These are phyloP conservation scores for Mortierella hygrophila DNA, from an alignment of 192 early-diverging fungal species.

Conservation along the genomic window DNA sequence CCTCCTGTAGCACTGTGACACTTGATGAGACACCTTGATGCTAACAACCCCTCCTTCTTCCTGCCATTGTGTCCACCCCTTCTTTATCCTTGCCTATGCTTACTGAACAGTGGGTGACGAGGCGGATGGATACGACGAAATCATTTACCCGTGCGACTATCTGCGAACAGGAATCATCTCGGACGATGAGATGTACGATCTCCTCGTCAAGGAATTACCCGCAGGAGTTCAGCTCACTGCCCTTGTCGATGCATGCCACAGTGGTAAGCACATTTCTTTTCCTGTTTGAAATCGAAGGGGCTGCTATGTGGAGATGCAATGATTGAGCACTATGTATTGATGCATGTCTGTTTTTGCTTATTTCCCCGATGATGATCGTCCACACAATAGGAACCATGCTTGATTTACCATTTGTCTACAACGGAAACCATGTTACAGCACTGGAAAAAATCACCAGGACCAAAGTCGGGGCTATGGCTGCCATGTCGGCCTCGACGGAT, in stretches of 20 bases:
- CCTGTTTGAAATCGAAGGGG: neutral
- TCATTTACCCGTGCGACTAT: slow-evolving; percentile 84
- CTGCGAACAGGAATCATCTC: slow-evolving; percentile 74
- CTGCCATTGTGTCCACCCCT: neutral
- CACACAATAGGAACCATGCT: slow-evolving; percentile 64
- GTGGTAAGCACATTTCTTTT: slow-evolving; percentile 23
- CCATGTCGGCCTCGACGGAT: slow-evolving; percentile 38
- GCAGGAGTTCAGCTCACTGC: slow-evolving; percentile 77
- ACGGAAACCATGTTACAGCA: slow-evolving; percentile 50
- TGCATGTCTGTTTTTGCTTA: no score
- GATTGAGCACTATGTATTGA: no score
- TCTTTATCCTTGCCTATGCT: neutral
- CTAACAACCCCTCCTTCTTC: neutral
- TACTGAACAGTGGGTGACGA: slow-evolving; percentile 59
- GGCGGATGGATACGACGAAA: slow-evolving; percentile 71
- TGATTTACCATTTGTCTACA: slow-evolving; percentile 73
- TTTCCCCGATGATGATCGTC: neutral
- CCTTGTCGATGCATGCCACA: slow-evolving; percentile 82
- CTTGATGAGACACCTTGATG: neutral
- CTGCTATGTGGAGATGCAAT: no score
- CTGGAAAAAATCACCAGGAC: slow-evolving; percentile 41
- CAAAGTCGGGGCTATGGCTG: slow-evolving; percentile 53
- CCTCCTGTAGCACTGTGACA: neutral
- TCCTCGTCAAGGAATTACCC: slow-evolving; percentile 75
- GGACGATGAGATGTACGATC: slow-evolving; percentile 73